A percentile compares a stretch with the other conserved stretches of the same genome.
Conservation (phyloP, 495 filamentous ascomycete species). For the Podospora pseudoanserina region DNA sequence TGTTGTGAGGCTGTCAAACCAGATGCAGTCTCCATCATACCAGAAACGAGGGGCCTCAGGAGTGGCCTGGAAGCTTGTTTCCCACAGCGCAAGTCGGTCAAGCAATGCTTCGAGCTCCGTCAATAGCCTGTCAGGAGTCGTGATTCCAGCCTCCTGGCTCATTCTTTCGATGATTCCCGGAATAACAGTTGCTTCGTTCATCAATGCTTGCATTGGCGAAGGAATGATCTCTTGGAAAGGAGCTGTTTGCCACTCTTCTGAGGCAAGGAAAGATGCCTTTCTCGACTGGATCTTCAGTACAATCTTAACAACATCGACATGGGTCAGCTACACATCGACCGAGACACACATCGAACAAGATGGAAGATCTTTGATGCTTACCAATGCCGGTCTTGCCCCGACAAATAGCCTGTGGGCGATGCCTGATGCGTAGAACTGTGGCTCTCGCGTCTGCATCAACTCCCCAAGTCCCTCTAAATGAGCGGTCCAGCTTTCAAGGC, state of each 20-base stretch:
- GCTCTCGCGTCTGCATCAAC: slow-evolving; percentile 29
- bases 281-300: slow-evolving; percentile 20
- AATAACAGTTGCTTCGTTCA: slow-evolving; percentile 29
- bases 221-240: slow-evolving; percentile 30
- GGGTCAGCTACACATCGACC: neutral
- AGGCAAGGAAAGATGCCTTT: slow-evolving; percentile 28
- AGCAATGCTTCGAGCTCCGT: slow-evolving; percentile 8
- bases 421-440: slow-evolving; percentile 26
- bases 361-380: slow-evolving; percentile 13
- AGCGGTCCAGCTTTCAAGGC: slow-evolving; percentile 22
- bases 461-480: slow-evolving; percentile 33
- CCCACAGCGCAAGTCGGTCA: slow-evolving; percentile 21
- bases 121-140: neutral
- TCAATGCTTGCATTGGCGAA: slow-evolving; percentile 32
- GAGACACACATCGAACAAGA: neutral
- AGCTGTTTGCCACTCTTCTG: slow-evolving; percentile 25
- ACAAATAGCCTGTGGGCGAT: slow-evolving; percentile 36
- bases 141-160: neutral
- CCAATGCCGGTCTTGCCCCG: slow-evolving; percentile 35
- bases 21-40: slow-evolving; percentile 19
- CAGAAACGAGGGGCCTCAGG: slow-evolving; percentile 12
- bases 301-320: slow-evolving; percentile 15
- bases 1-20: slow-evolving; percentile 35
- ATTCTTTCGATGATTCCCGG: slow-evolving; percentile 29
- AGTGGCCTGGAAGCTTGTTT: slow-evolving; percentile 8